phyloP scores from a whole-genome alignment of 2,329 filamentous ascomycete species.

The Sordariomycetes sp. region DNA sequence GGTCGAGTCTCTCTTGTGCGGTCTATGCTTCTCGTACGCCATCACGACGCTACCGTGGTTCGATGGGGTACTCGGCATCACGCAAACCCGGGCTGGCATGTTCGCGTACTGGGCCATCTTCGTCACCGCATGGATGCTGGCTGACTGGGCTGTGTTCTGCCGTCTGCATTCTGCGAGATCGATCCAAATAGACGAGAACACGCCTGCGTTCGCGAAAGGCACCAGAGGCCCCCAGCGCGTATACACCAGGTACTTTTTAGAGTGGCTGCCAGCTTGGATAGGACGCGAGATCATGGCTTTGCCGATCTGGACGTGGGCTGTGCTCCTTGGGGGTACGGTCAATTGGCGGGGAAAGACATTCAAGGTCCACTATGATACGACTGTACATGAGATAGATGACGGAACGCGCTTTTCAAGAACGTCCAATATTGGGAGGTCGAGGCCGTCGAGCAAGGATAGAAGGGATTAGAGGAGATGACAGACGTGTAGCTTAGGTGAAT shows the following conservation, averaged over 20 bases:
- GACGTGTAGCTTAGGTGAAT: no score
- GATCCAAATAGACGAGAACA: slow-evolving; percentile 61
- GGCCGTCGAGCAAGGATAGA: neutral
- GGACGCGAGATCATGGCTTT: slow-evolving; percentile 75
- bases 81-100: slow-evolving; percentile 61
- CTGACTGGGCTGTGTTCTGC: slow-evolving; percentile 67
- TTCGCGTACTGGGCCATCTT: slow-evolving; percentile 54
- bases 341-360: slow-evolving; percentile 81
- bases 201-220: slow-evolving; percentile 62
- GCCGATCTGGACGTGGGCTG: slow-evolving; percentile 85
- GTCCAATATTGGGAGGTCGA: no score
- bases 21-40: slow-evolving; percentile 69
- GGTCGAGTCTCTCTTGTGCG: slow-evolving; percentile 81
- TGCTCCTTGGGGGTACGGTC: slow-evolving; percentile 79
- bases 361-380: slow-evolving; percentile 75
- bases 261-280: slow-evolving; percentile 79
- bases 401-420: no score
- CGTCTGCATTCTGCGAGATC: slow-evolving; percentile 66
- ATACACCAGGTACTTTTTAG: slow-evolving; percentile 35
- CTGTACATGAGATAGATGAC: slow-evolving; percentile 44
- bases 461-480: no score
- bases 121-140: slow-evolving; percentile 60
- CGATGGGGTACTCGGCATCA: slow-evolving; percentile 37
- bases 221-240: slow-evolving; percentile 9
- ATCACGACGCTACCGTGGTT: slow-evolving; percentile 65